Evolutionary conservation across 2,329 filamentous ascomycete species (phyloP).

Genomic region (Didymellaceae sp.): DNA sequence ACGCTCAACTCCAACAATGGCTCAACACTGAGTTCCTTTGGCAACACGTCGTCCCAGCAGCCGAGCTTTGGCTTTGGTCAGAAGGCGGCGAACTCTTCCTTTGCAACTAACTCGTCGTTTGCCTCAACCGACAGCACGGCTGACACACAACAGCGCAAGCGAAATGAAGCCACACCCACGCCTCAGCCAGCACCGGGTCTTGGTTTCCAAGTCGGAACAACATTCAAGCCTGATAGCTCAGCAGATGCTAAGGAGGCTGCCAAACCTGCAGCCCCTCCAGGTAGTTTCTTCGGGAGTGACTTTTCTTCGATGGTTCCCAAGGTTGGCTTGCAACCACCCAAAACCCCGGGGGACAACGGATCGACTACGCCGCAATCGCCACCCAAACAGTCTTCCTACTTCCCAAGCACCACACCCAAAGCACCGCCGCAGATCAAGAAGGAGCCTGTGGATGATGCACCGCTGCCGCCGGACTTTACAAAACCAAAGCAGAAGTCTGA

Average conservation of each 20-base stretch:
- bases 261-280: slow-evolving; percentile 54
- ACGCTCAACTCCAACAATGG: slow-evolving; percentile 45
- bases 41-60: slow-evolving; percentile 40
- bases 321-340: slow-evolving; percentile 31
- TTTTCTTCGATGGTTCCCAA: slow-evolving; percentile 67
- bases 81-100: slow-evolving; percentile 34
- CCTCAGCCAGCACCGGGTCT: slow-evolving; percentile 36
- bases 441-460: slow-evolving; percentile 42
- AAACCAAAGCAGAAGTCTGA: slow-evolving; percentile 29
- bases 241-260: slow-evolving; percentile 67
- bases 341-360: slow-evolving; percentile 49
- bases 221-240: slow-evolving; percentile 69
- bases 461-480: slow-evolving; percentile 48
- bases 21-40: slow-evolving; percentile 43
- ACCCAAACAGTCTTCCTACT: slow-evolving; percentile 32
- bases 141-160: slow-evolving; percentile 23
- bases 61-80: slow-evolving; percentile 37
- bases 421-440: slow-evolving; percentile 42
- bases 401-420: slow-evolving; percentile 35
- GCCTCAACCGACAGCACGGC: slow-evolving; percentile 31
- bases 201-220: slow-evolving; percentile 71
- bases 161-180: slow-evolving; percentile 47
- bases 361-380: slow-evolving; percentile 46
- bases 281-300: slow-evolving; percentile 65
- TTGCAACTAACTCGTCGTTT: slow-evolving; percentile 37